phyloP scores from a whole-genome alignment of 768 basidiomycete genomes.

The Stropharia rugosoannulata region DNA sequence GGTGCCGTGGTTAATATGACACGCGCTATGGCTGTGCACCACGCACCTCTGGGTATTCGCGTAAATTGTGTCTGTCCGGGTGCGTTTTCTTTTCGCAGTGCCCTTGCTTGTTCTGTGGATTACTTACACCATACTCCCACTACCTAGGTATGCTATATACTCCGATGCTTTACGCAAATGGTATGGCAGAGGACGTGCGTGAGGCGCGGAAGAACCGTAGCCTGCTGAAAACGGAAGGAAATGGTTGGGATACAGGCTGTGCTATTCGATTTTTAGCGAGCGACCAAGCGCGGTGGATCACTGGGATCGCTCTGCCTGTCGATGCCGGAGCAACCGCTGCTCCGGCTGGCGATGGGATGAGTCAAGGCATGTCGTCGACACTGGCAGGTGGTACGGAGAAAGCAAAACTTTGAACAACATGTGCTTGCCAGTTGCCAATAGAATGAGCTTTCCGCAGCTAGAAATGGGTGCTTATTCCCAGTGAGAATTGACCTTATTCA shows the following conservation, averaged over 20 bases:
- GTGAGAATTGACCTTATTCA: too few relatives aligned
- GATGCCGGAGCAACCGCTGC: slow-evolving; percentile 41
- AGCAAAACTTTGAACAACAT: neutral
- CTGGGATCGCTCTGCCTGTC: slow-evolving; percentile 37
- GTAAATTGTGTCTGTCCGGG: slow-evolving; percentile 43
- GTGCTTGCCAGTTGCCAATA: too few relatives aligned
- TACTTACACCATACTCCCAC: too few relatives aligned
- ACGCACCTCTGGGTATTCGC: slow-evolving; percentile 36
- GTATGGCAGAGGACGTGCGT: slow-evolving; percentile 34
- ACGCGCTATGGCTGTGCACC: slow-evolving; percentile 42
- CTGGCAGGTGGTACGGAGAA: neutral
- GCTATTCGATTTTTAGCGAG: slow-evolving; percentile 40
- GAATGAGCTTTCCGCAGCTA: too few relatives aligned
- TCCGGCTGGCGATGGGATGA: slow-evolving; percentile 17
- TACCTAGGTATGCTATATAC: slow-evolving; percentile 37
- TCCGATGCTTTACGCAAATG: slow-evolving; percentile 37
- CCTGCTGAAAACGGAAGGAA: slow-evolving; percentile 40
- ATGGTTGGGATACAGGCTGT: slow-evolving; percentile 41
- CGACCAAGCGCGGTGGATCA: slow-evolving; percentile 44
- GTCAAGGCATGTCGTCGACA: slow-evolving; percentile 15
- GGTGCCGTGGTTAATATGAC: slow-evolving; percentile 45
- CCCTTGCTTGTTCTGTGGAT: neutral
- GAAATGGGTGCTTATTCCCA: too few relatives aligned
- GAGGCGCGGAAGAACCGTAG: slow-evolving; percentile 34
- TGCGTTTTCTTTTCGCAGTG: slow-evolving; percentile 11